Conservation (phyloP, 2,329 filamentous ascomycete species). For the Fusarium odoratissimum region DNA sequence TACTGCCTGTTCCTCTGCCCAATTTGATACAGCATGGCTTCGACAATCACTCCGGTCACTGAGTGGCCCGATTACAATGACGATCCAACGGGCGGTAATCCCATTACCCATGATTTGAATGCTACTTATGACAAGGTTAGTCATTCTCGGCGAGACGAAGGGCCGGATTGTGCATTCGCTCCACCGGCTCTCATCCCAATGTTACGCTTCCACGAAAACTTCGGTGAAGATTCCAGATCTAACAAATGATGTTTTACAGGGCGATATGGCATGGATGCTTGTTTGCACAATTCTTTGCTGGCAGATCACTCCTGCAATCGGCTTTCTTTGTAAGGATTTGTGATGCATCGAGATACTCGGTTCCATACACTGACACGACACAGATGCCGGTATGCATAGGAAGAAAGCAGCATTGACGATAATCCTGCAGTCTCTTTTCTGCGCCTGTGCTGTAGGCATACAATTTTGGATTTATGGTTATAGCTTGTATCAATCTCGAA, state of each 20-base stretch:
- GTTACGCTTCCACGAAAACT: too few relatives aligned
- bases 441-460: constrained; percentile 57
- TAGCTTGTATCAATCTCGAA: constrained; percentile 54
- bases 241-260: constrained; percentile 37
- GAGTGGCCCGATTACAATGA: constrained; percentile 58
- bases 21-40: constrained; percentile 7
- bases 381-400: constrained; percentile 52
- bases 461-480: constrained; percentile 62
- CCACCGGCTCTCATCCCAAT: neutral
- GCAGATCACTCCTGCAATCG: constrained; percentile 55
- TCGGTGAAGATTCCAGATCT: neutral
- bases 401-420: constrained; percentile 56
- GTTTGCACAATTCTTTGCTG: constrained; percentile 52
- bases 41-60: constrained; percentile 40
- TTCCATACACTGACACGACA: neutral
- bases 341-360: too few relatives aligned
- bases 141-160: rapidly evolving
- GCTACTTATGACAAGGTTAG: constrained; percentile 56
- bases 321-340: constrained; percentile 46
- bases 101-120: constrained; percentile 57
- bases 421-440: constrained; percentile 61
- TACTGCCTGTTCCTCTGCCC: neutral
- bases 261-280: constrained; percentile 58
- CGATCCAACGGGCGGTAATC: constrained; percentile 56
- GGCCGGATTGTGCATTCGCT: neutral